A percentile compares a stretch with the other conserved stretches of the same genome.
phyloP scores from a whole-genome alignment of 106 monocot species.

The Cymbidium sinense region DNA sequence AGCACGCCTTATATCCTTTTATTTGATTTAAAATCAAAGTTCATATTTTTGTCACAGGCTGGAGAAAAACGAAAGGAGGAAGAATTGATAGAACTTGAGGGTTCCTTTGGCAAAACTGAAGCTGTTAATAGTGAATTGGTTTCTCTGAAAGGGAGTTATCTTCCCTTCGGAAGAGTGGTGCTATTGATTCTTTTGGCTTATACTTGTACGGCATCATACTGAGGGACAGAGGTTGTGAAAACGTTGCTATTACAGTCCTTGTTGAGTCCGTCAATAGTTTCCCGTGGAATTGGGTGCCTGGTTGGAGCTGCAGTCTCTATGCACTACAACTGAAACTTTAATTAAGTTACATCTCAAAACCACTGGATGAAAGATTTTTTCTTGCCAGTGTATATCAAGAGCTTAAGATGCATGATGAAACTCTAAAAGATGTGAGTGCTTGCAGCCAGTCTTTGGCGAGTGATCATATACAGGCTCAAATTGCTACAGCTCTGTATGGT shows the following conservation, averaged over 20 bases:
- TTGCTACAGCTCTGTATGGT: constrained; percentile 78
- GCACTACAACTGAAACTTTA: constrained; percentile 60
- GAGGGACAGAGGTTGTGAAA: constrained; percentile 82
- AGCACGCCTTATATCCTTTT: constrained; percentile 1
- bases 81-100: constrained; percentile 93
- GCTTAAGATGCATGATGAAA: constrained; percentile 79
- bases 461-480: constrained; percentile 82
- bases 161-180: constrained; percentile 40
- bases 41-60: constrained; percentile 42
- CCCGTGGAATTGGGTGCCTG: constrained; percentile 99
- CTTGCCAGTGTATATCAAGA: constrained; percentile 79
- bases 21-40: constrained; percentile 5
- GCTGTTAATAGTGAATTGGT: constrained; percentile 60
- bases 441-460: constrained; percentile 61
- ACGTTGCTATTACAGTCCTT: constrained; percentile 45
- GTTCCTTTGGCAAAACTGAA: constrained; percentile 66
- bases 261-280: constrained; percentile 86
- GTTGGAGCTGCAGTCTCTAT: constrained; percentile 70
- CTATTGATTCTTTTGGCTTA: constrained; percentile 72
- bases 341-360: constrained; percentile 60
- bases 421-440: constrained; percentile 56
- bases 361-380: constrained; percentile 99
- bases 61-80: constrained; percentile 96
- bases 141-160: constrained; percentile 77
- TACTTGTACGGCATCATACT: constrained; percentile 86